Conservation (phyloP, 306 rosid species). For the Gynostemma pentaphyllum region DNA sequence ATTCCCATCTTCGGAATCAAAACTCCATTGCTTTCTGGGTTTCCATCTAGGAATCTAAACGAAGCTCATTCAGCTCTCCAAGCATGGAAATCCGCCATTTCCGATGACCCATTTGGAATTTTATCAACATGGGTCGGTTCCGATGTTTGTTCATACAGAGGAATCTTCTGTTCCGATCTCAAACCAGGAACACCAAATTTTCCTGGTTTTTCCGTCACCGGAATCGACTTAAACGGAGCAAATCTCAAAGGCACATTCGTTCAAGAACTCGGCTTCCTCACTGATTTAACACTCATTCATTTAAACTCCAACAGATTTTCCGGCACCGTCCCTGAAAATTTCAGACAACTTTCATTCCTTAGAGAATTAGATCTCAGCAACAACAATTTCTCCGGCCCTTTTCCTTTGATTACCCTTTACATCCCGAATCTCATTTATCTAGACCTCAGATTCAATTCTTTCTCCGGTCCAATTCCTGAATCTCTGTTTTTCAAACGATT, state of each 20-base stretch:
- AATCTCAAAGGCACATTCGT: conserved; percentile 69
- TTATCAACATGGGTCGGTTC: conserved; percentile 59
- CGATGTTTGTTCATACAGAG: conserved; percentile 79
- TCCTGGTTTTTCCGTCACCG: conserved; percentile 38
- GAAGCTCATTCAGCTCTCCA: conserved; percentile 70
- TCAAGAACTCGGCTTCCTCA: conserved; percentile 57
- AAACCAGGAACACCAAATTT: conserved; percentile 25
- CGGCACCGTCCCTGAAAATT: conserved; percentile 57
- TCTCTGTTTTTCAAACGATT: conserved; percentile 53
- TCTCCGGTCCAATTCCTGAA: conserved; percentile 63
- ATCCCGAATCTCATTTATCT: conserved; percentile 70
- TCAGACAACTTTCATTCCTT: conserved; percentile 40
- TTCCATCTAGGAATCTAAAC: conserved; percentile 28
- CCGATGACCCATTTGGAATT: conserved; percentile 63
- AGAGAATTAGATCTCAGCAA: conserved; percentile 88
- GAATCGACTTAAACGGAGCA: conserved; percentile 89
- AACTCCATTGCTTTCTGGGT: conserved; percentile 31
- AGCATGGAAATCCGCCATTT: conserved; percentile 84
- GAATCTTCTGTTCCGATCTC: conserved; percentile 61
- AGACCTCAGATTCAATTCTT: conserved; percentile 75
- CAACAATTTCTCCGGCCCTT: conserved; percentile 72
- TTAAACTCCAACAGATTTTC: conserved; percentile 76
- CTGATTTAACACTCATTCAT: conserved; percentile 61
- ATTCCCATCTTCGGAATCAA: background rate
- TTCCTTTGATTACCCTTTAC: conserved; percentile 43